phyloP scores from a whole-genome alignment of 2,329 filamentous ascomycete genomes.

The Neoascochyta sp. region DNA sequence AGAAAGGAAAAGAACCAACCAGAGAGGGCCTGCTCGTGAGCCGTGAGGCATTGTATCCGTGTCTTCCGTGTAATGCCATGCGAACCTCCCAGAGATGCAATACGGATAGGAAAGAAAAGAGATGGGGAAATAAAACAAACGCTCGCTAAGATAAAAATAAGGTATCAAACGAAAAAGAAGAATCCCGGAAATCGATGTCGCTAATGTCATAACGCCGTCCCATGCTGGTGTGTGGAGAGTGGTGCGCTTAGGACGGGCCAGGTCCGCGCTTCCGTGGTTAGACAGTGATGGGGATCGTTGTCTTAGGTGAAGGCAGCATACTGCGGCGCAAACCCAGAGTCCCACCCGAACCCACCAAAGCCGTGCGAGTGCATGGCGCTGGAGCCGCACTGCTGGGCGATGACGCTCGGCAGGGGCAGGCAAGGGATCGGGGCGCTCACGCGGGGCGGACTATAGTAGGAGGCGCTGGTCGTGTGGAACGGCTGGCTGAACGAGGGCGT shows the following conservation, averaged over 20 bases:
- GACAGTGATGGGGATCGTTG: constrained; percentile 26
- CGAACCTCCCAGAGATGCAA: constrained; percentile 45
- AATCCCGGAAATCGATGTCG: constrained; percentile 44
- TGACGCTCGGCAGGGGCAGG: constrained; percentile 80
- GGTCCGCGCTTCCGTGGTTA: constrained; percentile 42
- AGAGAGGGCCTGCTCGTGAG: constrained; percentile 38
- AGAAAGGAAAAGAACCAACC: constrained; percentile 38
- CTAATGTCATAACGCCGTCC: constrained; percentile 48
- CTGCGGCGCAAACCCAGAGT: constrained; percentile 72
- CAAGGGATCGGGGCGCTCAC: constrained; percentile 70
- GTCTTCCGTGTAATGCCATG: constrained; percentile 43
- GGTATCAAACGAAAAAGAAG: constrained; percentile 42
- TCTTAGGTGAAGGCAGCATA: constrained; percentile 76
- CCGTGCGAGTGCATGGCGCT: constrained; percentile 57
- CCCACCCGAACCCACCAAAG: constrained; percentile 79
- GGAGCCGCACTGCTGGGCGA: constrained; percentile 78
- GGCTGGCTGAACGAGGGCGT: constrained; percentile 77
- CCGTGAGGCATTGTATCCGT: constrained; percentile 43
- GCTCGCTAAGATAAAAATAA: constrained; percentile 46
- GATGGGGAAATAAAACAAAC: constrained; percentile 37
- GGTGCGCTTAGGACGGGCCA: constrained; percentile 45
- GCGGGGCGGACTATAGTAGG: constrained; percentile 75
- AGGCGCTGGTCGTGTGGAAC: constrained; percentile 42
- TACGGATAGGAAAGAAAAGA: constrained; percentile 21
- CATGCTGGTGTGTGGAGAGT: constrained; percentile 48